Evolutionary conservation across 2,329 filamentous ascomycete species (phyloP).

Genomic region (Aspergillus aculeatus): DNA sequence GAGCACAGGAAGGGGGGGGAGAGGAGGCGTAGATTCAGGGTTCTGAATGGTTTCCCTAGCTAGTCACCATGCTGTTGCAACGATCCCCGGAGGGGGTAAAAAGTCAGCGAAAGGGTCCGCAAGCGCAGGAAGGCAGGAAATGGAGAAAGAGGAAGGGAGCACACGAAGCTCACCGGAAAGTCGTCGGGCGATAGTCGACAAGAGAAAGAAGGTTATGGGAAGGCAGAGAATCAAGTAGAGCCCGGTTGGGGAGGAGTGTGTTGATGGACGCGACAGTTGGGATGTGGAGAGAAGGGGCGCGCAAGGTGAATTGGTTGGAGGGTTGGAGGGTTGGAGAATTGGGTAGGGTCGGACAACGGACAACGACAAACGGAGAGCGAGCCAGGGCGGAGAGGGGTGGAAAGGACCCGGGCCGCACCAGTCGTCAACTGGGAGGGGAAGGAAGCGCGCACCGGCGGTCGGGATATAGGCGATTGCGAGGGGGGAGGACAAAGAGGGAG

Average conservation of each 20-base stretch:
- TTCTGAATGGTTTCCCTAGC: slow-evolving; percentile 15
- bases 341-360: slow-evolving; percentile 9
- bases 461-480: not conserved
- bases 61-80: slow-evolving; percentile 18
- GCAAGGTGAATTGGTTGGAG: slow-evolving; percentile 17
- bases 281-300: slow-evolving; percentile 14
- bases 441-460: slow-evolving; percentile 12
- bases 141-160: not conserved
- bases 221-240: not conserved
- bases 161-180: slow-evolving; percentile 6
- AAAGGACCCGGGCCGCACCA: slow-evolving; percentile 26
- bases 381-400: slow-evolving; percentile 30
- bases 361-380: slow-evolving; percentile 21
- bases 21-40: slow-evolving; percentile 1
- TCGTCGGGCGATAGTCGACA: not conserved
- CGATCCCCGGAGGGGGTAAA: slow-evolving; percentile 12
- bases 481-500: too few species aligned
- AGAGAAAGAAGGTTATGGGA: not conserved
- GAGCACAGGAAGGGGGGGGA: not conserved
- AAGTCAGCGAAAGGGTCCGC: slow-evolving; percentile 11
- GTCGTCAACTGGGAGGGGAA: slow-evolving; percentile 8
- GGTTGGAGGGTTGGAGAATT: not conserved
- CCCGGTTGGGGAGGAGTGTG: not conserved
- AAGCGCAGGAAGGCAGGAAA: slow-evolving; percentile 3
- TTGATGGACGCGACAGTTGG: slow-evolving; percentile 6